Base-by-base conservation (phyloP, 331 rosid species). In the Quercus tomentella region DNA sequence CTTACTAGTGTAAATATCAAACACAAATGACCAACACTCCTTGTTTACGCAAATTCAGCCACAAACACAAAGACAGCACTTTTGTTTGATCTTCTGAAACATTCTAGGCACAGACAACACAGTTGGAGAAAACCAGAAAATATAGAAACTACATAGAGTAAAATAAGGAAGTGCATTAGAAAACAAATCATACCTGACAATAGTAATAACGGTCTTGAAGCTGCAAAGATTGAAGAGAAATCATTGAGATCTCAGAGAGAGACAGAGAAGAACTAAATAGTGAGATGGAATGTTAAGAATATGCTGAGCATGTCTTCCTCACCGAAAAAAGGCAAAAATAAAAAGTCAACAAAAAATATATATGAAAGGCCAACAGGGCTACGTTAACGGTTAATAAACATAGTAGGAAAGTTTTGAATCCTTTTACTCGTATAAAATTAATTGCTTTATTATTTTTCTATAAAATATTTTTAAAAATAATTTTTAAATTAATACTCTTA, bases 401-500 rank as follows among this genome's bases (percentile, higher is more conserved):
- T 30, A 30, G 4, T 6, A 7, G 43, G 43, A 35, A 35, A 41
- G 45, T 41, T 41, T 41, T 41, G 45, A 37, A 8, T 35, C 43
- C 4, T 30, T 4, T 30, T 5, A 5, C 30, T 26, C 0, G 7
- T 0, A 35, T 35, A 35, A 35, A 35, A 35, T 35, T 1, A 7
- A 35, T 35, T 35, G 0, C 7, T 37, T 37, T 37, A 7, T 7
- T 7, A 7, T 41, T 41, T 41, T 41, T 41, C 0, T 41, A 41
- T 41, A 41, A 41, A 41, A 41, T 41, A 9, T 0, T 37, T 37
- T 41, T 8, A 0, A 8, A 41, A 41, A 2, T 8, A 41, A 1
- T 41, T 41, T 0, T 0, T 7, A 31, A 31, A 31, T 2, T 2
- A 4, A 31, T 4, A 31, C 0, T 4, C 0, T 31, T 31, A 31